Percentiles rank a stretch among this genome's conserved stretches.
Evolutionary conservation across 768 basidiomycete species (phyloP).

Genomic region (Ephemerocybe angulata): DNA sequence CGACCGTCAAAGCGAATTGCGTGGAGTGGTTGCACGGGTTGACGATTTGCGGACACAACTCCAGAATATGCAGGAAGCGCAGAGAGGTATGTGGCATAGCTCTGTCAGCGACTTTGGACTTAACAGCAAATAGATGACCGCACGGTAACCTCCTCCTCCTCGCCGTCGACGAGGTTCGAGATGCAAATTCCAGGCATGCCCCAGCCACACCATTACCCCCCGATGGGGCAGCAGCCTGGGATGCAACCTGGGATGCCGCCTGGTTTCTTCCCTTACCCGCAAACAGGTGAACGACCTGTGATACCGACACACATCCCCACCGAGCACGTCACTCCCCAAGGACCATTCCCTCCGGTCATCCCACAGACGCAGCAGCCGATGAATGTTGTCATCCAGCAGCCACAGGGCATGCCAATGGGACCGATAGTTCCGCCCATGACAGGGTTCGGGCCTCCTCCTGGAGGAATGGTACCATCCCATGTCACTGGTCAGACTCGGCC

Average conservation of each 20-base stretch:
- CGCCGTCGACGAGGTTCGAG: neutral
- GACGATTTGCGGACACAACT: conserved; percentile 44
- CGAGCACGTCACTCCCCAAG: conserved; percentile 1
- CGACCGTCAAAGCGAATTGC: conserved; percentile 73
- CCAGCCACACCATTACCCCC: neutral
- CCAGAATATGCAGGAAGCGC: conserved; percentile 30
- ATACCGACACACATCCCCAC: conserved; percentile 14
- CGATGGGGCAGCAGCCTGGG: neutral
- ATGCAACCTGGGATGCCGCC: neutral
- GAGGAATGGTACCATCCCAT: conserved; percentile 13
- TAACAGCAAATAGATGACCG: neutral
- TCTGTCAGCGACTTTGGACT: neutral
- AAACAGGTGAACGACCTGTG: conserved; percentile 14
- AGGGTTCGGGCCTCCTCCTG: conserved; percentile 9
- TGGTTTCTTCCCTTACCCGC: neutral
- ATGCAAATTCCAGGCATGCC: conserved; percentile 4
- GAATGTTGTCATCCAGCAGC: neutral
- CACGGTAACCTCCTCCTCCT: neutral
- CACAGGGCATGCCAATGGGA: neutral
- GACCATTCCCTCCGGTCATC: conserved; percentile 8
- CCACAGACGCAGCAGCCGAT: neutral
- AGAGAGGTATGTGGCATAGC: conserved; percentile 28
- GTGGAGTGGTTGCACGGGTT: conserved; percentile 60
- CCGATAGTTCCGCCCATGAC: neutral
- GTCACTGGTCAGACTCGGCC: neutral